These are phyloP conservation scores for Verticillium nubilum DNA, from an alignment of 2,329 filamentous ascomycete genomes.

Conservation along the genomic window DNA sequence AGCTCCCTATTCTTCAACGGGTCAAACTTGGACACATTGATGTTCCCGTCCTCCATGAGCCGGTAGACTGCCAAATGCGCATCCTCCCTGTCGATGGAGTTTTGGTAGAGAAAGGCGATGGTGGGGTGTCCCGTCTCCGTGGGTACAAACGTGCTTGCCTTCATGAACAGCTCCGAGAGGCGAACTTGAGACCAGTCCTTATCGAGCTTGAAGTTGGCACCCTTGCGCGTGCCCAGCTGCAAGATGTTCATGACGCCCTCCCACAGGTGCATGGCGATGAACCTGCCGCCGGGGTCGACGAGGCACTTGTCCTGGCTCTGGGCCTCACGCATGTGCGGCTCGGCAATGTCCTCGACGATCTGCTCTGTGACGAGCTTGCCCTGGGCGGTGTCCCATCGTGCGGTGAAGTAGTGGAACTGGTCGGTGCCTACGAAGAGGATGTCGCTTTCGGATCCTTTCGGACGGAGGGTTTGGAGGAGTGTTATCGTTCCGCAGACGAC, in stretches of 20 bases:
- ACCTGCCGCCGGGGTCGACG: conserved; percentile 71
- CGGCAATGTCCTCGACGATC: conserved; percentile 46
- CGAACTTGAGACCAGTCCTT: conserved; percentile 47
- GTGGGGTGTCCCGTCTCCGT: conserved; percentile 53
- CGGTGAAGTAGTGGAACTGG: conserved; percentile 82
- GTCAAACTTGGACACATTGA: conserved; percentile 49
- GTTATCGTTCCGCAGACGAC: conserved; percentile 80
- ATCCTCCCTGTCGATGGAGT: conserved; percentile 43
- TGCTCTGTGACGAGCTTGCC: conserved; percentile 45
- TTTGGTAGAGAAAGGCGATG: conserved; percentile 55
- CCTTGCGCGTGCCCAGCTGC: conserved; percentile 42
- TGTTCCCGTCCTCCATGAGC: conserved; percentile 55
- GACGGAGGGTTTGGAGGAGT: conserved; percentile 75
- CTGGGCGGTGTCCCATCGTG: conserved; percentile 68
- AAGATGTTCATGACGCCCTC: conserved; percentile 54
- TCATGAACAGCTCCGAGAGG: conserved; percentile 55
- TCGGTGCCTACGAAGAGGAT: conserved; percentile 92
- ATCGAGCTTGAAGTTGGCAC: conserved; percentile 35
- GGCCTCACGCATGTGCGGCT: conserved; percentile 65
- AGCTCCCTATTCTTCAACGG: conserved; percentile 49
- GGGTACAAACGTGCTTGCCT: conserved; percentile 50
- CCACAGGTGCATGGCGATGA: conserved; percentile 54
- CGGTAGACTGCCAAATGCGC: conserved; percentile 54
- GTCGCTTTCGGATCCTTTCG: conserved; percentile 68
- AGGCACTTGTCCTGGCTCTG: conserved; percentile 79